phyloP scores from a whole-genome alignment of 768 basidiomycete species.

The Cyclocybe cylindracea region DNA sequence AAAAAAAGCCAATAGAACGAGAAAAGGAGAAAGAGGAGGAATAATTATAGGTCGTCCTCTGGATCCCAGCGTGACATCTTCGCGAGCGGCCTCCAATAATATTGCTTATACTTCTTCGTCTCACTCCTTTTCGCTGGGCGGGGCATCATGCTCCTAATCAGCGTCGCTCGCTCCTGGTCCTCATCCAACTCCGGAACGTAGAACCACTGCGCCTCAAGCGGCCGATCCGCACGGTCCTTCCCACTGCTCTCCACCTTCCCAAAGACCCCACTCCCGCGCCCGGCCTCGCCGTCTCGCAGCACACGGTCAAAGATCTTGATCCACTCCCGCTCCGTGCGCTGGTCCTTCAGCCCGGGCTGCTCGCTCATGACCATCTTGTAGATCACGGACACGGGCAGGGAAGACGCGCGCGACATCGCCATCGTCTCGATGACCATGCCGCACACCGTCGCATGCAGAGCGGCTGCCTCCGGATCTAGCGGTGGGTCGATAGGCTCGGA shows the following conservation, averaged over 20 bases:
- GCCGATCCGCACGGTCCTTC: constrained; percentile 51
- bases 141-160: constrained; percentile 75
- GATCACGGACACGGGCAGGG: constrained; percentile 55
- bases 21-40: background rate
- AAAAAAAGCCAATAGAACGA: background rate
- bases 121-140: constrained; percentile 70
- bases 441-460: constrained; percentile 45
- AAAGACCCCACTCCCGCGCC: constrained; percentile 59
- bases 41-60: constrained; percentile 56
- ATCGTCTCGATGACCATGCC: constrained; percentile 73
- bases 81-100: constrained; percentile 75
- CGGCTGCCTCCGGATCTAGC: constrained; percentile 18
- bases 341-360: constrained; percentile 51
- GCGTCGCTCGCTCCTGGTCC: constrained; percentile 67
- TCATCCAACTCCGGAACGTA: constrained; percentile 73
- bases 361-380: constrained; percentile 51
- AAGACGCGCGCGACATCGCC: constrained; percentile 72
- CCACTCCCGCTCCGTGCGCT: constrained; percentile 48
- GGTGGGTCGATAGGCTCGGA: constrained; percentile 2
- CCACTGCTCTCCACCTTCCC: constrained; percentile 70
- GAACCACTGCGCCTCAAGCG: constrained; percentile 71
- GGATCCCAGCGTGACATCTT: constrained; percentile 76
- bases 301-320: constrained; percentile 48
- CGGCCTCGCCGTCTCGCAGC: constrained; percentile 45
- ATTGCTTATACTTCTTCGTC: constrained; percentile 85